These are phyloP conservation scores for Vachellia collinsii DNA, from an alignment of 306 rosid species.

Conservation along the genomic window DNA sequence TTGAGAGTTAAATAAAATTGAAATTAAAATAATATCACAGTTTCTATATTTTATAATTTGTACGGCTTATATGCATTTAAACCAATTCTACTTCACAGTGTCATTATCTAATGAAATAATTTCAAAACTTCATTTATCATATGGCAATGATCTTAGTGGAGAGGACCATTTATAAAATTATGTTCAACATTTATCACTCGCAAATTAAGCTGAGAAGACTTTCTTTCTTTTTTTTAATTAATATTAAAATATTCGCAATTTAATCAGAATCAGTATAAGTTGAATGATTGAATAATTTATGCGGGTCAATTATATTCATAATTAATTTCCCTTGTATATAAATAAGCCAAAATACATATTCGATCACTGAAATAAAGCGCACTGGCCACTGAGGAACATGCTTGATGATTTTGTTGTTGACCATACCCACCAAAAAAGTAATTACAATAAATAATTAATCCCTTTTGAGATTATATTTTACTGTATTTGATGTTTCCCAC, in stretches of 20 bases:
- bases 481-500: too few relatives aligned
- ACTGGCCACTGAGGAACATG: background rate
- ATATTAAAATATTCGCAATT: background rate
- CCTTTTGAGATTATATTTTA: background rate
- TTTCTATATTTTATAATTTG: too few relatives aligned
- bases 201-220: background rate
- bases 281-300: background rate
- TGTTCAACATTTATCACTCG: background rate
- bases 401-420: background rate
- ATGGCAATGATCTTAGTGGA: too few relatives aligned
- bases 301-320: background rate
- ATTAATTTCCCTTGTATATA: background rate
- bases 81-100: too few relatives aligned
- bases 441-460: background rate
- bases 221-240: too few relatives aligned
- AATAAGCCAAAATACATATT: too few relatives aligned
- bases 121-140: too few relatives aligned
- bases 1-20: too few relatives aligned
- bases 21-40: too few relatives aligned
- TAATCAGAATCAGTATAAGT: background rate
- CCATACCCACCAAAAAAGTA: background rate
- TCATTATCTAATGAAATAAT: too few relatives aligned
- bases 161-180: too few relatives aligned
- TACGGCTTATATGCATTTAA: too few relatives aligned
- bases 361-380: background rate